These are phyloP conservation scores for Sordariomycetes sp. DNA, from an alignment of 2,329 filamentous ascomycete genomes.

Conservation along the genomic window DNA sequence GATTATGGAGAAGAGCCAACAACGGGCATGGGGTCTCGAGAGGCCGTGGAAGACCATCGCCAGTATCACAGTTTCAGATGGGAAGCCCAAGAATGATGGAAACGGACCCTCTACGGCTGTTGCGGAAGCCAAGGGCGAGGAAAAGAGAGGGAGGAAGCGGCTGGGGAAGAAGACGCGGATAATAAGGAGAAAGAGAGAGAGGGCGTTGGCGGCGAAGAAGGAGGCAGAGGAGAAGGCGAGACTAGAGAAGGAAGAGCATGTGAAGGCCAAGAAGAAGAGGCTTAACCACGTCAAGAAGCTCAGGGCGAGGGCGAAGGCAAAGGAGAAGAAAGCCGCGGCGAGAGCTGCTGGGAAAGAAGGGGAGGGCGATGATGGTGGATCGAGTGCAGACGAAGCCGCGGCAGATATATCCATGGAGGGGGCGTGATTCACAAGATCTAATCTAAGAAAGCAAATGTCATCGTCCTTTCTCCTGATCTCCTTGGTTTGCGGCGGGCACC, in stretches of 20 bases:
- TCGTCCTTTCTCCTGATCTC: not conserved
- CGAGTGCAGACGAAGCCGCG: not conserved
- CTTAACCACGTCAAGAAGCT: conserved; percentile 47
- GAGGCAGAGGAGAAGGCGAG: conserved; percentile 20
- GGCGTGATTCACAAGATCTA: not conserved
- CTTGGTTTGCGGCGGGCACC: not conserved
- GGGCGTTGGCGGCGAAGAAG: conserved; percentile 24
- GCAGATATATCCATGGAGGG: not conserved
- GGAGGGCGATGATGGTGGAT: conserved; percentile 9
- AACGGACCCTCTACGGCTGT: not conserved
- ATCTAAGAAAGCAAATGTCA: not conserved
- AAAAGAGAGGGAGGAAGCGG: conserved; percentile 8
- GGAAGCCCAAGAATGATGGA: conserved; percentile 6
- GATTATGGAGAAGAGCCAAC: conserved; percentile 26
- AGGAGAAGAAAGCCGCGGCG: conserved; percentile 28
- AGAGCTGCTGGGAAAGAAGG: conserved; percentile 10
- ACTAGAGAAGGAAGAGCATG: conserved; percentile 31
- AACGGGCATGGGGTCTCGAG: conserved; percentile 42
- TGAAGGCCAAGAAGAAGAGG: conserved; percentile 46
- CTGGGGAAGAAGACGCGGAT: conserved; percentile 48
- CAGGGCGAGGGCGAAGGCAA: conserved; percentile 42
- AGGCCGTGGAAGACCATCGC: conserved; percentile 43
- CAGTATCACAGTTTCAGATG: conserved; percentile 22
- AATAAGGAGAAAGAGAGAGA: conserved; percentile 29
- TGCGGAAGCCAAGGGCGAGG: not conserved